These are phyloP conservation scores for Yamadazyma triangularis DNA, from an alignment of 1,139 yeast genomes.

Conservation along the genomic window DNA sequence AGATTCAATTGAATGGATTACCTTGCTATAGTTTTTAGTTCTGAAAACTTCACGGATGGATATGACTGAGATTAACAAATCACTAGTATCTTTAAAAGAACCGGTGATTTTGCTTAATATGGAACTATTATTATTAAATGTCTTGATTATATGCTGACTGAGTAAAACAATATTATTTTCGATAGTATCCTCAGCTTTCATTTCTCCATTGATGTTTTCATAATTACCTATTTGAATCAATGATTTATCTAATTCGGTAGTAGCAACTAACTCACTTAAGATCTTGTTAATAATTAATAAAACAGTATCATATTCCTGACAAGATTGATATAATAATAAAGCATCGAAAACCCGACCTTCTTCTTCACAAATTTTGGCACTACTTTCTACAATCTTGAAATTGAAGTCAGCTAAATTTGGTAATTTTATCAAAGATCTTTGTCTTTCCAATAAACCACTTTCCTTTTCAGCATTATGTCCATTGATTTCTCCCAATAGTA, in stretches of 20 bases:
- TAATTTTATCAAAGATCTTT: constrained; percentile 64
- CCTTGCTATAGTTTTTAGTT: constrained; percentile 55
- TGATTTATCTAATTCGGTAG: constrained; percentile 68
- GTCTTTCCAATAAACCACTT: constrained; percentile 82
- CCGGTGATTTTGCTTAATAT: constrained; percentile 42
- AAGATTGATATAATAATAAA: constrained; percentile 75
- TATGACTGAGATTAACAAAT: constrained; percentile 60
- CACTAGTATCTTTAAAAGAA: constrained; percentile 58
- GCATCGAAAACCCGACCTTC: constrained; percentile 91
- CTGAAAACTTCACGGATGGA: constrained; percentile 62
- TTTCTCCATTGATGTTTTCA: constrained; percentile 21
- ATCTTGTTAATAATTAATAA: constrained; percentile 69
- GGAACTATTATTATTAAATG: constrained; percentile 48
- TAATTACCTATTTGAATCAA: constrained; percentile 38
- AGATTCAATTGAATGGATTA: constrained; percentile 52
- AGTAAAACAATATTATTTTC: constrained; percentile 50
- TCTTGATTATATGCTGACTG: constrained; percentile 53
- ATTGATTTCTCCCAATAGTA: constrained; percentile 75
- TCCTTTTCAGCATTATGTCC: constrained; percentile 65
- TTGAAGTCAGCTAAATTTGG: constrained; percentile 46
- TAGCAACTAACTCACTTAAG: constrained; percentile 73
- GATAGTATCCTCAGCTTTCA: constrained; percentile 23
- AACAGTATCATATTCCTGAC: constrained; percentile 89
- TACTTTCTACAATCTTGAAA: constrained; percentile 68
- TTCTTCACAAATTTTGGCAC: constrained; percentile 85